Percentiles rank a stretch among this genome's conserved stretches.
These are phyloP conservation scores for Candida nitratophila DNA, from an alignment of 805 yeast species.

Conservation along the genomic window DNA sequence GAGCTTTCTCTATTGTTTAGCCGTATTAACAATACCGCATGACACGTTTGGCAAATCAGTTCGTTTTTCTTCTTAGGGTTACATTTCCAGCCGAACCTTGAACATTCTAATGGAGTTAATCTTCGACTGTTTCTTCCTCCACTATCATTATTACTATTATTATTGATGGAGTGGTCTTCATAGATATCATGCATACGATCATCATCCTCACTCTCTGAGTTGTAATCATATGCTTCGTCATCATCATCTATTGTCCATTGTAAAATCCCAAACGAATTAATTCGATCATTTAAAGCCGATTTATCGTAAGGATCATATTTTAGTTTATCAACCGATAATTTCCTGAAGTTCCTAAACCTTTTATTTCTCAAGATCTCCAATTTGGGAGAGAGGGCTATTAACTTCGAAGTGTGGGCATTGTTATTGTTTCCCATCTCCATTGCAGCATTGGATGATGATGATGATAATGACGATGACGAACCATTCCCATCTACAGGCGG, in stretches of 20 bases:
- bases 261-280: conserved; percentile 35
- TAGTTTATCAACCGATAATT: not conserved
- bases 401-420: too few species aligned
- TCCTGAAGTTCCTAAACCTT: not conserved
- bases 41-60: conserved; percentile 27
- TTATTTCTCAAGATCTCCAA: not conserved
- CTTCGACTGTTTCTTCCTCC: not conserved
- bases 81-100: conserved; percentile 49
- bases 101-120: conserved; percentile 41
- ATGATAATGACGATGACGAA: conserved; percentile 4
- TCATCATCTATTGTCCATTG: conserved; percentile 37
- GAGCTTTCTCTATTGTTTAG: conserved; percentile 13
- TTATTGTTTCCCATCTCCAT: too few species aligned
- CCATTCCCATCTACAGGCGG: not conserved
- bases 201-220: not conserved
- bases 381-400: not conserved
- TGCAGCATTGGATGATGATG: conserved; percentile 6
- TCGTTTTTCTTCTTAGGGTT: conserved; percentile 26
- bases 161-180: not conserved
- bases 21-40: conserved; percentile 21
- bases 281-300: conserved; percentile 29
- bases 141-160: not conserved
- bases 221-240: not conserved
- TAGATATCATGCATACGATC: not conserved
- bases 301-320: conserved; percentile 16